Evolutionary conservation across 257 asterid species (phyloP).

Genomic region (Coffea canephora): DNA sequence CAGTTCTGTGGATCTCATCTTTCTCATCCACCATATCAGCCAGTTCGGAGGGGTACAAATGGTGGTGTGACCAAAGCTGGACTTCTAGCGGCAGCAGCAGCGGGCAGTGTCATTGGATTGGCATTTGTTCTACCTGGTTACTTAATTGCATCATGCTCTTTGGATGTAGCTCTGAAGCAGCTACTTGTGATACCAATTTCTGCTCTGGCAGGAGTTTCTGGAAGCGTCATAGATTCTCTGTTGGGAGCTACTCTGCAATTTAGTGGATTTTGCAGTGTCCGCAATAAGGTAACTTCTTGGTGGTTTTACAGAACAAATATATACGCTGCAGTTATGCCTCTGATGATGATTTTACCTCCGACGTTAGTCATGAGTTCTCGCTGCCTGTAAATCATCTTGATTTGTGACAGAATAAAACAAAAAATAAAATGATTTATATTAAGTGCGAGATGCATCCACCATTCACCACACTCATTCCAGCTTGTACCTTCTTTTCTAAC

Average conservation of each 20-base stretch:
- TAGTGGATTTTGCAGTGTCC: constrained; percentile 86
- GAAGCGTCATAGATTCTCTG: constrained; percentile 84
- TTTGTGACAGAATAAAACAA: too few relatives aligned
- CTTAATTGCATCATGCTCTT: constrained; percentile 60
- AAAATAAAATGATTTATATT: too few relatives aligned
- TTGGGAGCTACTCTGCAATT: constrained; percentile 93
- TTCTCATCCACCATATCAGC: constrained; percentile 40
- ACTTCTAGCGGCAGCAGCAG: constrained; percentile 81
- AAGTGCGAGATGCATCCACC: too few relatives aligned
- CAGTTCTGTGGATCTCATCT: background rate
- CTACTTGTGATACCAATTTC: constrained; percentile 71
- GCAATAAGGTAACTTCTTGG: constrained; percentile 63
- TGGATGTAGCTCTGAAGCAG: constrained; percentile 57
- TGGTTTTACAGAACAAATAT: background rate
- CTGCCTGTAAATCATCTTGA: background rate
- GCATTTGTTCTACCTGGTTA: constrained; percentile 67
- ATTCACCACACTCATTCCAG: too few relatives aligned
- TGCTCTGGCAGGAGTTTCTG: constrained; percentile 74
- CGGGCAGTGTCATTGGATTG: constrained; percentile 72
- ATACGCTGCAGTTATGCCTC: background rate
- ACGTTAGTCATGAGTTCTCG: background rate
- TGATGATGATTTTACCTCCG: background rate
- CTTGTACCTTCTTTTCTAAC: too few relatives aligned
- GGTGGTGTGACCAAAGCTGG: constrained; percentile 93
- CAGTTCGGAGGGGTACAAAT: constrained; percentile 88